Evolutionary conservation across 2,329 filamentous ascomycete species (phyloP).

Genomic region (Trichoderma koningii): DNA sequence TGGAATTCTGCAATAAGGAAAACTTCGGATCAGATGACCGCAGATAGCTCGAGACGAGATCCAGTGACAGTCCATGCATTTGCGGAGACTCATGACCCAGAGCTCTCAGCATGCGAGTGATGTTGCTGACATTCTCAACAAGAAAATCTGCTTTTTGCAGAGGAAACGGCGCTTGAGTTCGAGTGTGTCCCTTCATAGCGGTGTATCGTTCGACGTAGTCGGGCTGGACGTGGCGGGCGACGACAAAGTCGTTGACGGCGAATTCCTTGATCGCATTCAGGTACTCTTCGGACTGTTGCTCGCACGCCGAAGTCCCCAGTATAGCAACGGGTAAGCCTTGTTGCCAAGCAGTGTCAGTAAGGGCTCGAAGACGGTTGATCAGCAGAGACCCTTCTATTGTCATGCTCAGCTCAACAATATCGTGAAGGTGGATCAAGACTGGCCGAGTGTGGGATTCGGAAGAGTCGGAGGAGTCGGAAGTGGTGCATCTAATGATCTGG

Average conservation of each 20-base stretch:
- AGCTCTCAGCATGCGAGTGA: conserved; percentile 50
- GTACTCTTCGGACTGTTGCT: conserved; percentile 51
- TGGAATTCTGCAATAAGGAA: conserved; percentile 39
- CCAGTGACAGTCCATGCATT: conserved; percentile 31
- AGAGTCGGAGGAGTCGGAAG: conserved; percentile 32
- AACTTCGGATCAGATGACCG: conserved; percentile 34
- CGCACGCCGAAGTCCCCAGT: conserved; percentile 71
- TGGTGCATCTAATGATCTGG: conserved; percentile 54
- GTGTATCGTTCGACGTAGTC: conserved; percentile 33
- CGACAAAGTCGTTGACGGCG: conserved; percentile 46
- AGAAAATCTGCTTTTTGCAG: conserved; percentile 46
- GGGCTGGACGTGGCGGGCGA: conserved; percentile 41
- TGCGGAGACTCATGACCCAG: conserved; percentile 35
- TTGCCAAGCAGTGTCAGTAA: conserved; percentile 71
- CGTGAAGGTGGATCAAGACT: conserved; percentile 76
- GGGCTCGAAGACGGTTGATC: conserved; percentile 67
- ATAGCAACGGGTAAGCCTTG: conserved; percentile 73
- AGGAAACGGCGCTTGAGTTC: conserved; percentile 22
- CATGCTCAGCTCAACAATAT: conserved; percentile 75
- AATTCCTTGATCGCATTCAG: conserved; percentile 44
- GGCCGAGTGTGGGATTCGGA: conserved; percentile 43
- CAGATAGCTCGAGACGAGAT: conserved; percentile 35
- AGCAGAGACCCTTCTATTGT: conserved; percentile 70
- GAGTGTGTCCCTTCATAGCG: neutral
- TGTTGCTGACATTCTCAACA: conserved; percentile 50